Percentiles rank a stretch among this genome's conserved stretches.
Conservation (phyloP, 2,329 filamentous ascomycete genomes). For the Lasiodiplodia gonubiensis region DNA sequence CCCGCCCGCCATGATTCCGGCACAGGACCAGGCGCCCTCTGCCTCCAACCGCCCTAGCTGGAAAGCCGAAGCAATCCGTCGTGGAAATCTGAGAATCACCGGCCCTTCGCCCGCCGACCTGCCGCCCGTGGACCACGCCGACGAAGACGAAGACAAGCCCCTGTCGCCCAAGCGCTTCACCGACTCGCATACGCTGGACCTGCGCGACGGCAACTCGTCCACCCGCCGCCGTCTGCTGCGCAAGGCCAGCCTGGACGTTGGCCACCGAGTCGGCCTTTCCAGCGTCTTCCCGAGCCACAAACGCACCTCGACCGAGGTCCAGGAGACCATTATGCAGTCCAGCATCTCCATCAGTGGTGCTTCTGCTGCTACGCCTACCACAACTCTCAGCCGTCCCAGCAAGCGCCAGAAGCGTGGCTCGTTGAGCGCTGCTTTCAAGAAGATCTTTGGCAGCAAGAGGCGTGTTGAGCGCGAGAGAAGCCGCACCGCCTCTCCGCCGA, state of each 20-base stretch:
- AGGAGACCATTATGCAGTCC: constrained; percentile 33
- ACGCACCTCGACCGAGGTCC: constrained; percentile 35
- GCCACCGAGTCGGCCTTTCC: constrained; percentile 6
- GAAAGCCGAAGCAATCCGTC: constrained; percentile 48
- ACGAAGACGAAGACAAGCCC: constrained; percentile 21
- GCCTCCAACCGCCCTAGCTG: constrained; percentile 41
- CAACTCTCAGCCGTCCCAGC: constrained; percentile 35
- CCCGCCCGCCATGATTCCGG: constrained; percentile 40
- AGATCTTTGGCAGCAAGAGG: constrained; percentile 45
- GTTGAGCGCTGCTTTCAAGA: constrained; percentile 44
- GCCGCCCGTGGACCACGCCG: constrained; percentile 12
- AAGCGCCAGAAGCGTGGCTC: constrained; percentile 43
- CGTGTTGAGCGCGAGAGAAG: constrained; percentile 34
- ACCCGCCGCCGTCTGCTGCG: constrained; percentile 21
- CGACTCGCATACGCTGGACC: constrained; percentile 24
- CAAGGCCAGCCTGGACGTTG: constrained; percentile 23
- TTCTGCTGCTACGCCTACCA: constrained; percentile 37
- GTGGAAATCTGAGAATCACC: constrained; percentile 47
- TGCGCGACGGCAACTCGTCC: constrained; percentile 29
- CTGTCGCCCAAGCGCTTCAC: constrained; percentile 29
- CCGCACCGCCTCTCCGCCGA: constrained; percentile 32
- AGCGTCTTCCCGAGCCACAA: constrained; percentile 31
- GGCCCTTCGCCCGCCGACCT: constrained; percentile 40
- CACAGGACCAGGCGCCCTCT: constrained; percentile 26
- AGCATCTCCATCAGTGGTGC: constrained; percentile 28